Conservation (phyloP, 75 land plant species). For the Sequoiadendron giganteum region DNA sequence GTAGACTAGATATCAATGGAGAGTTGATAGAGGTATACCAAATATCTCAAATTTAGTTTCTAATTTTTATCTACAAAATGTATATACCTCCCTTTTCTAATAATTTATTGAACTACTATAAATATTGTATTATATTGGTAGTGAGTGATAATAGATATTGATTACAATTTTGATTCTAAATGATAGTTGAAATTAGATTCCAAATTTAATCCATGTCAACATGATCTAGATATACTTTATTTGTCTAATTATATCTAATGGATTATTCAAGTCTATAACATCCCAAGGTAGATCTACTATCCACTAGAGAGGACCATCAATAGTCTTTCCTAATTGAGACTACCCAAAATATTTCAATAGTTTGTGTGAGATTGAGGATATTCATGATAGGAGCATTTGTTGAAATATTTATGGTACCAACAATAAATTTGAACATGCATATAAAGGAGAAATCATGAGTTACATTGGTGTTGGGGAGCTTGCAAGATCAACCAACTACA, state of each 20-base stretch:
- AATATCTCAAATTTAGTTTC: background rate
- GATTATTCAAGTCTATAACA: too few species aligned
- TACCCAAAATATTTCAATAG: too few species aligned
- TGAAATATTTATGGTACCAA: too few species aligned
- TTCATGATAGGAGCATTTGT: too few species aligned
- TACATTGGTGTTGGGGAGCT: too few species aligned
- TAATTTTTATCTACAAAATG: background rate
- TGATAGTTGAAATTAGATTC: background rate
- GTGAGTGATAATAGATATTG: background rate
- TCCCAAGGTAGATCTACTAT: too few species aligned
- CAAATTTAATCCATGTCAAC: background rate
- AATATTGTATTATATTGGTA: background rate
- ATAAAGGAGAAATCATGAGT: too few species aligned
- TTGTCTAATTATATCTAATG: background rate
- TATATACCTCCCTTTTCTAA: background rate
- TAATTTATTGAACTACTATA: background rate
- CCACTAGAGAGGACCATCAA: too few species aligned
- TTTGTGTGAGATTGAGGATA: too few species aligned
- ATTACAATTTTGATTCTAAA: background rate
- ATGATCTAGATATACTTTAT: background rate
- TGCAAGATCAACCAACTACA: too few species aligned
- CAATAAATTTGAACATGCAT: too few species aligned
- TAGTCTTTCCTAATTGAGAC: too few species aligned
- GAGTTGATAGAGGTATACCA: background rate
- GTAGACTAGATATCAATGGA: background rate